Base-by-base conservation (phyloP, 192 early-diverging fungal species). In the Ambispora gerdemannii region DNA sequence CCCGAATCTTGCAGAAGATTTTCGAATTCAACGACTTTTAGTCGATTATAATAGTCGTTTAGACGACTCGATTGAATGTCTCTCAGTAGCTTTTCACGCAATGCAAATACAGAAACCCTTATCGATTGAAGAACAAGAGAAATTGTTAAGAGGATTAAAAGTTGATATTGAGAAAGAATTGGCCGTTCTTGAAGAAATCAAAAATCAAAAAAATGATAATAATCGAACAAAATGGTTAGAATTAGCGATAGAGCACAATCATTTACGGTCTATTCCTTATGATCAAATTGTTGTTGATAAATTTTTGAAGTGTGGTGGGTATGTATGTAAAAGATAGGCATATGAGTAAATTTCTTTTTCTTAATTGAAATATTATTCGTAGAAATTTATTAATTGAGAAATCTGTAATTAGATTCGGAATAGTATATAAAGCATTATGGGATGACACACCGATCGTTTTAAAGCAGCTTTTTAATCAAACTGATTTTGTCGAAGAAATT, bases 361-460 rank as follows among this genome's bases (percentile, higher is more conserved):
- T n/a, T n/a, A n/a, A n/a, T n/a, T 50, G 22, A n/a, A 2, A n/a
- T 50, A 20, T 2, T 2, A 15, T 50, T 50, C 50, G 17, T 2
- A n/a, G 0, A n/a, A n/a, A 20, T 50, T 50, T 1, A n/a, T 50
- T 50, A 50, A 50, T 50, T 50, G 22, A n/a, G 17, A 2, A 50
- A 50, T 50, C 22, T 50, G 50, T 50, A 1, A 58, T 20, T 58
- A 58, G 55, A 28, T 58, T 58, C 28, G 55, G 55, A 28, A 58
- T 58, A 58, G 55, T 58, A 1, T 58, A 58, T 58, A 20, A 58
- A 58, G 55, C 55, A 28, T 30, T 20, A 20, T 58, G 55, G 55
- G 55, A 58, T 58, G 55, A 58, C 24, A 58, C 55, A 1, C 55
- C 55, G 2, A 24, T 58, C 11, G 55, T 58, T 58, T 4, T 58